Percentiles rank a stretch among this genome's conserved stretches.
Evolutionary conservation across 2,329 filamentous ascomycete genomes (phyloP).

Genomic region (Hymenoscyphus albidus): DNA sequence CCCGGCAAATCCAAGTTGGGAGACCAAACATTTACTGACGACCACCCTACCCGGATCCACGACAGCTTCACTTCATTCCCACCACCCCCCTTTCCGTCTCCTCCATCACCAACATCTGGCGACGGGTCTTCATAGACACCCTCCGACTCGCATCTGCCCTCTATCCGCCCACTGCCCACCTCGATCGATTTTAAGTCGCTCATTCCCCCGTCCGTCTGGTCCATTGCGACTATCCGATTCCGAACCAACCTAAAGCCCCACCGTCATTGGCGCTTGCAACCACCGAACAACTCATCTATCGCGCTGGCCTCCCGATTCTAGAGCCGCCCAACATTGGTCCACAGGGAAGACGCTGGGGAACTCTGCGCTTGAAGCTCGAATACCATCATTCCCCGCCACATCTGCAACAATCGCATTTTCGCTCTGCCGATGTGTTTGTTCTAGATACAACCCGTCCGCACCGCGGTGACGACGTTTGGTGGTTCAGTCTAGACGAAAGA

Average conservation of each 20-base stretch:
- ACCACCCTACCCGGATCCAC: background rate
- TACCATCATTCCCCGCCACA: background rate
- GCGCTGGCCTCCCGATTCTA: background rate
- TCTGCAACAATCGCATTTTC: constrained; percentile 6
- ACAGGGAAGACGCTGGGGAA: background rate
- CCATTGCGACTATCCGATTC: background rate
- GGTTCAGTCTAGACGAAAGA: background rate
- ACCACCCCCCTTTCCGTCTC: background rate
- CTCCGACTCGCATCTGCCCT: background rate
- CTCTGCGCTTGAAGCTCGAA: background rate
- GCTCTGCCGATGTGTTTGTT: constrained; percentile 24
- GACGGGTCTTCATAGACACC: background rate
- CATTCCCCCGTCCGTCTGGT: background rate
- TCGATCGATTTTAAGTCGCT: background rate
- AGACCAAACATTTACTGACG: background rate
- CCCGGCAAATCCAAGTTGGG: background rate
- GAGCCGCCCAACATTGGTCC: background rate
- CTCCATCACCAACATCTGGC: background rate
- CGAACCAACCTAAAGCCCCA: background rate
- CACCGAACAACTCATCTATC: background rate
- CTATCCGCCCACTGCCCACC: background rate
- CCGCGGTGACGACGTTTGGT: constrained; percentile 21
- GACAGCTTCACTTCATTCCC: background rate
- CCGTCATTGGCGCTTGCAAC: constrained; percentile 1
- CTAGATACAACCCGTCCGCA: constrained; percentile 22